Percentiles rank a stretch among this genome's conserved stretches.
These are phyloP conservation scores for Boechera divaricarpa DNA, from an alignment of 345 rosid species.

Conservation along the genomic window DNA sequence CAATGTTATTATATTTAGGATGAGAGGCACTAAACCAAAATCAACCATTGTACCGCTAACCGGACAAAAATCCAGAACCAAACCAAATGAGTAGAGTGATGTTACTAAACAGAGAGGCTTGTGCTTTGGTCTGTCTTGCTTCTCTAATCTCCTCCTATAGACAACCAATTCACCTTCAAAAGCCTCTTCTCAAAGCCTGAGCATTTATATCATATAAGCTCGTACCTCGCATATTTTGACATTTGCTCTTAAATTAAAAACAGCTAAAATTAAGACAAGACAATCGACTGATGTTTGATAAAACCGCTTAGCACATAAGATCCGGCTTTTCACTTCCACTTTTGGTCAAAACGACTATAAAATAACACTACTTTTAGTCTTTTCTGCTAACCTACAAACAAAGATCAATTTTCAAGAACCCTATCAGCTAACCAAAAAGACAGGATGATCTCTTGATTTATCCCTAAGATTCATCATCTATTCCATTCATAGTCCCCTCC, in stretches of 20 bases:
- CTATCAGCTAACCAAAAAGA: constrained; percentile 10
- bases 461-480: constrained; percentile 47
- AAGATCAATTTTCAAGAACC: constrained; percentile 2
- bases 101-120: neutral
- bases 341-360: neutral
- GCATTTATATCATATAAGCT: neutral
- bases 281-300: constrained; percentile 14
- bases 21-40: too few relatives aligned
- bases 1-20: too few relatives aligned
- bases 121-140: neutral
- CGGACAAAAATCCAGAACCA: too few relatives aligned
- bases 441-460: neutral
- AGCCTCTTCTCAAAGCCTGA: neutral
- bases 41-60: neutral
- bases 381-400: constrained; percentile 10
- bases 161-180: neutral
- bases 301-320: neutral
- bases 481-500: constrained; percentile 91
- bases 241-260: constrained; percentile 3
- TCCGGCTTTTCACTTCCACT: constrained; percentile 12
- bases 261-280: constrained; percentile 3
- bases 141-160: neutral
- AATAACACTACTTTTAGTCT: neutral
- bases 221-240: neutral
- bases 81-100: neutral